Percentiles rank a stretch among this genome's conserved stretches.
These are phyloP conservation scores for Kewa caespitosa DNA, from an alignment of 179 eudicot genomes.

Conservation along the genomic window DNA sequence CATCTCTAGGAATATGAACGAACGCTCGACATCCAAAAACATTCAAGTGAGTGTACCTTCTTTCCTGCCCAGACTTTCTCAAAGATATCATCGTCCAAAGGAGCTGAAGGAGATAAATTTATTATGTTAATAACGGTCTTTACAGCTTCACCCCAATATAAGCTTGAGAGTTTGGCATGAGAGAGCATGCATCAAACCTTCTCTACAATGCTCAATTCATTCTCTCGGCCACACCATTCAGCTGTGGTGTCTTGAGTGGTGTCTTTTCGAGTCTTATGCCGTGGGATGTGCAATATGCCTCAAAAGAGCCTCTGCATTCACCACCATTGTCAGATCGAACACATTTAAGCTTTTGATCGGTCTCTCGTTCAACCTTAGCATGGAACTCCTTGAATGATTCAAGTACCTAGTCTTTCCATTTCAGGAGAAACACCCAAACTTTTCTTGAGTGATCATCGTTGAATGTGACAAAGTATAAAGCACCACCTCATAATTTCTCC, in stretches of 20 bases:
- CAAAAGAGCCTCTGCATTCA: not conserved
- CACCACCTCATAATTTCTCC: too few species aligned
- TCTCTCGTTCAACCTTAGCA: not conserved
- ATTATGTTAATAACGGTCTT: not conserved
- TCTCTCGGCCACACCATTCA: not conserved
- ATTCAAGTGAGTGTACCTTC: not conserved
- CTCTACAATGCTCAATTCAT: not conserved
- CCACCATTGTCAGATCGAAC: not conserved
- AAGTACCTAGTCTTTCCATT: not conserved
- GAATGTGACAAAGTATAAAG: not conserved
- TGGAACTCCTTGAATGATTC: not conserved
- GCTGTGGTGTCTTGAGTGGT: not conserved
- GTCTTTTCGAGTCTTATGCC: not conserved
- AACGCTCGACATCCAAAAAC: not conserved
- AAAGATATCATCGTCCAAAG: not conserved
- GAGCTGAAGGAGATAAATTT: not conserved
- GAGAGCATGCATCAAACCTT: not conserved
- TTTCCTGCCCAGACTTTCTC: not conserved
- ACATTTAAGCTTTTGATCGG: not conserved
- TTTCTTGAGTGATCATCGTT: not conserved
- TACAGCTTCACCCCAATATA: not conserved
- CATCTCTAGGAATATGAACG: not conserved
- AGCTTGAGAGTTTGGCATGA: not conserved
- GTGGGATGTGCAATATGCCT: not conserved
- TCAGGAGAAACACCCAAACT: not conserved